Evolutionary conservation across 2,329 filamentous ascomycete genomes (phyloP).

Genomic region (Pleurostoma richardsiae): DNA sequence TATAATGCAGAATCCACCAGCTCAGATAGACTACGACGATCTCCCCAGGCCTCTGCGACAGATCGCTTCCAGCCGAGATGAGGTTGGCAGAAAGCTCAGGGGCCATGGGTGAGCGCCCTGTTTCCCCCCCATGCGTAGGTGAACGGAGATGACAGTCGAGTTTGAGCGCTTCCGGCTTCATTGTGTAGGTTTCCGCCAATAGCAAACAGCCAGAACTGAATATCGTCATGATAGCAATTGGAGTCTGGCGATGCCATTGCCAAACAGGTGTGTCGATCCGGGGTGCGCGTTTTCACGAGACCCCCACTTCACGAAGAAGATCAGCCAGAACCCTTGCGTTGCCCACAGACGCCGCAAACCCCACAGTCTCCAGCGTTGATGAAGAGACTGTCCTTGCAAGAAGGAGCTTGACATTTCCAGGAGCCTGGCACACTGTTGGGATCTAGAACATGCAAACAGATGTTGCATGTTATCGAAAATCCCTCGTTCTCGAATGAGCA

Average conservation of each 20-base stretch:
- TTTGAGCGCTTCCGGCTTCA: too few relatives aligned
- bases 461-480: conserved; percentile 53
- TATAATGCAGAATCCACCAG: too few relatives aligned
- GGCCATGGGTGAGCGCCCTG: too few relatives aligned
- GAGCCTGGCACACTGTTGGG: conserved; percentile 42
- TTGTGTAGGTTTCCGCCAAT: too few relatives aligned
- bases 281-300: not conserved
- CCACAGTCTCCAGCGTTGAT: conserved; percentile 66
- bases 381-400: conserved; percentile 55
- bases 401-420: conserved; percentile 58
- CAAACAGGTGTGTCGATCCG: not conserved
- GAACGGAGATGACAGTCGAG: too few relatives aligned
- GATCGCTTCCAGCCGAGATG: not conserved
- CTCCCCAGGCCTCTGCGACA: not conserved
- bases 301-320: not conserved
- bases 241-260: too few relatives aligned
- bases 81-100: not conserved
- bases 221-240: too few relatives aligned
- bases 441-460: conserved; percentile 68
- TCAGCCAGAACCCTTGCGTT: conserved; percentile 18
- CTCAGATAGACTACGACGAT: not conserved
- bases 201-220: too few relatives aligned
- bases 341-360: conserved; percentile 65
- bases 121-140: too few relatives aligned
- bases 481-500: conserved; percentile 64